Conservation (phyloP, 1,284 basidiomycete species). For the Ceratorhiza oryzae-sativae region DNA sequence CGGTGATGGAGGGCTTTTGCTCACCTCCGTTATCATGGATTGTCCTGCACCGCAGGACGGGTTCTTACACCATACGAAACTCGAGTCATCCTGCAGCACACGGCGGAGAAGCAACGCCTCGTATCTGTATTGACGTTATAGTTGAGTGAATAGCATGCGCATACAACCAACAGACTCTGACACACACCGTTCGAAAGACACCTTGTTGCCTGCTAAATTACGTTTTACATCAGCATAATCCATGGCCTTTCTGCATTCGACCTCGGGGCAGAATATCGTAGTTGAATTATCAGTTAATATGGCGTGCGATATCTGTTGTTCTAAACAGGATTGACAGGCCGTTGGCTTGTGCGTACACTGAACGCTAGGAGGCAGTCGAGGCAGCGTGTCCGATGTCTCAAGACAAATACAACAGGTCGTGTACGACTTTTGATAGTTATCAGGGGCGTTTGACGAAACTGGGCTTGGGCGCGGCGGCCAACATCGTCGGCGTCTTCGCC, state of each 20-base stretch:
- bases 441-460: background rate
- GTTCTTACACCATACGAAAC: slow-evolving; percentile 23
- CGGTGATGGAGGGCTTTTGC: background rate
- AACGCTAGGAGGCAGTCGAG: background rate
- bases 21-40: background rate
- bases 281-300: slow-evolving; percentile 5
- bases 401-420: slow-evolving; percentile 9
- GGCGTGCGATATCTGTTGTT: slow-evolving; percentile 8
- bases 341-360: slow-evolving; percentile 1
- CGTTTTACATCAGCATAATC: slow-evolving; percentile 14
- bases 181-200: background rate
- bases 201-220: background rate
- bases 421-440: background rate
- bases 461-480: background rate
- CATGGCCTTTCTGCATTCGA: background rate
- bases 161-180: background rate
- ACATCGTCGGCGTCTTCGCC: background rate
- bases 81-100: background rate
- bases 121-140: background rate
- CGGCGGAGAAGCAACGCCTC: slow-evolving; percentile 3
- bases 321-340: slow-evolving; percentile 10
- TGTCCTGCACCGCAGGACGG: background rate
- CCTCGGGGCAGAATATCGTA: background rate
- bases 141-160: background rate
- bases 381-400: background rate